These are phyloP conservation scores for Mucor lusitanicus DNA, from an alignment of 371 early-diverging fungal species.

Conservation along the genomic window DNA sequence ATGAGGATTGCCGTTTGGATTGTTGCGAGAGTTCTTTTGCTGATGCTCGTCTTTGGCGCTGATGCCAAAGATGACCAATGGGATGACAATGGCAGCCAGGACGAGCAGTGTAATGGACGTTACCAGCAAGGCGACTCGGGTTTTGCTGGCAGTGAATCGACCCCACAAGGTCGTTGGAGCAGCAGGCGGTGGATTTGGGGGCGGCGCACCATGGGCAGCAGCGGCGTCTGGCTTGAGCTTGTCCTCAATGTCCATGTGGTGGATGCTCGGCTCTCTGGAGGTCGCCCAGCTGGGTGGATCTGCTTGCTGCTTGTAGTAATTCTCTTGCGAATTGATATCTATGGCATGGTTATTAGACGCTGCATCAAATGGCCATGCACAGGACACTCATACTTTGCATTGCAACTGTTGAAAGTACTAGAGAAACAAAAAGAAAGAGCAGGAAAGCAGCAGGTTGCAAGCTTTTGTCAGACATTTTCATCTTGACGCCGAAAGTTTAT, in stretches of 20 bases:
- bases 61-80: slow-evolving; percentile 3
- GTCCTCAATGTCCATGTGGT: not conserved
- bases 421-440: not conserved
- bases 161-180: slow-evolving; percentile 2
- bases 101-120: not conserved
- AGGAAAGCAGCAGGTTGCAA: not conserved
- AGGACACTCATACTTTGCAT: not conserved
- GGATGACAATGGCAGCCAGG: slow-evolving; percentile 7
- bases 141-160: not conserved
- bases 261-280: not conserved
- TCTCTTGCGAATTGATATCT: not conserved
- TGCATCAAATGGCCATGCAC: not conserved
- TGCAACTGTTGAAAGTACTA: not conserved
- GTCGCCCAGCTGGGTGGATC: not conserved
- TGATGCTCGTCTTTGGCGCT: slow-evolving; percentile 4
- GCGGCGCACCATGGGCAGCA: not conserved
- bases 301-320: not conserved
- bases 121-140: slow-evolving; percentile 4
- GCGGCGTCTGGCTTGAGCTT: not conserved
- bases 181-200: not conserved
- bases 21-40: not conserved
- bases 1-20: not conserved
- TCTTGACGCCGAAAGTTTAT: not conserved
- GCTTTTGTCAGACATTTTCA: not conserved
- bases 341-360: not conserved